Base-by-base conservation (phyloP, 306 rosid species). In the Lablab purpureus region DNA sequence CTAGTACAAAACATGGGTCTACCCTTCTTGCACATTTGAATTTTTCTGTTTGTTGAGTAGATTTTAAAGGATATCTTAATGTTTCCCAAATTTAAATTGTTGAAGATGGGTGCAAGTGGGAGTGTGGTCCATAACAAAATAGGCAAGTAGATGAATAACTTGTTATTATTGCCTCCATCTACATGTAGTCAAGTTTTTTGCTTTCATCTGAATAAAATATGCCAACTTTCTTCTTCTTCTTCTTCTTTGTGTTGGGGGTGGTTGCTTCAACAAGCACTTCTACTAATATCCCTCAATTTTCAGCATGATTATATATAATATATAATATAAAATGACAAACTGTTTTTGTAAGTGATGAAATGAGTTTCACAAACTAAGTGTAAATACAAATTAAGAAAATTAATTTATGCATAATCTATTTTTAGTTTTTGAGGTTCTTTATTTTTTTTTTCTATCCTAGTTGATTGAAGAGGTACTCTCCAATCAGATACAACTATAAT, bases 91-190 rank as follows among this genome's bases (percentile, higher is more conserved):
- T 81, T 77, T 40, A 50, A 59, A 76, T 80, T 51, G 76, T 65
- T 67, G 73, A 67, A 78, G 47, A 50, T 50, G 67, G 71, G 58
- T 45, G 86, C 89, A 90, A 83, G 91, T 90, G 84, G 91, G 71
- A 76, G 78, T 65, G 88, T 77, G 91, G 89, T 85, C 87, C 89
- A 80, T 21, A 32, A 18, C 45, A 11, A 74, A 10, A 17, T 63
- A 36, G 23, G 37, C 76, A 68, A 72, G 17, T 75, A 75, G 73
- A 43, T 43, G 3, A 3, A 11, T 12, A 11, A 25, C 65, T 47
- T 3, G 2, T 40, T 49, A 37, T 51, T 68, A 37, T 69, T 82
- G 81, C 77, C 67, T 50, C 58, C 77, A 75, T 36, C 74, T 18
- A 25, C 32, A 30, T 47, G 4, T 49, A 80, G 25, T 34, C 55